Evolutionary conservation across 352 stramenopile species (phyloP).

Genomic region (Phytophthora sp.): DNA sequence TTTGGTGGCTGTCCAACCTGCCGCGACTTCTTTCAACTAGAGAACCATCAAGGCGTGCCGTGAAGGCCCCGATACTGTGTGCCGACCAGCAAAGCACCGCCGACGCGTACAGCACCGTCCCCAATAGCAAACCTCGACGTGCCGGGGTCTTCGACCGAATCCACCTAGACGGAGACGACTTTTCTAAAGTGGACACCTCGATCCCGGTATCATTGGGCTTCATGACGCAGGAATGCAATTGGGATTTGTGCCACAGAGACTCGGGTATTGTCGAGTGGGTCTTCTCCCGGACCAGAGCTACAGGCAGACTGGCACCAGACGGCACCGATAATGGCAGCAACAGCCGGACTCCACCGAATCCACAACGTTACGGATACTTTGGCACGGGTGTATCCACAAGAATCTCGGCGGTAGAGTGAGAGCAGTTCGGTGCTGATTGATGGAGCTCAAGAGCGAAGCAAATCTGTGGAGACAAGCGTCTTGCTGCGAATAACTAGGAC

Average conservation of each 20-base stretch:
- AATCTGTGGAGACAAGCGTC: too few species aligned
- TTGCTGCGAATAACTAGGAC: too few species aligned
- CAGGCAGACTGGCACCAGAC: background rate
- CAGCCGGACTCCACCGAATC: too few species aligned
- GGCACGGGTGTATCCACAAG: too few species aligned
- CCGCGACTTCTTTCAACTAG: background rate
- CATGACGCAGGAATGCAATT: too few species aligned
- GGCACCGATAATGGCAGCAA: background rate
- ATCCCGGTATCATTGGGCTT: background rate
- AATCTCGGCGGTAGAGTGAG: too few species aligned
- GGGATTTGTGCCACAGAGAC: too few species aligned
- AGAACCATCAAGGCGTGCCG: slow-evolving; percentile 5
- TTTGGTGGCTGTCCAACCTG: background rate
- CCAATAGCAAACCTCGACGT: slow-evolving; percentile 14
- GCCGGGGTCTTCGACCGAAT: background rate
- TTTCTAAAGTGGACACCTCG: background rate
- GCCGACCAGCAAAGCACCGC: slow-evolving; percentile 20
- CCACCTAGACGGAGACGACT: background rate
- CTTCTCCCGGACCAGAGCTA: background rate
- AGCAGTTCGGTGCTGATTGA: too few species aligned
- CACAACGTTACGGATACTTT: too few species aligned
- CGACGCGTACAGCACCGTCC: slow-evolving; percentile 18
- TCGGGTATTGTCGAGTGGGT: too few species aligned
- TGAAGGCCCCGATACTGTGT: slow-evolving; percentile 15
- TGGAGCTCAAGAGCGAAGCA: too few species aligned